Conservation (phyloP, 371 early-diverging fungal species). For the Fennellomyces sp. region DNA sequence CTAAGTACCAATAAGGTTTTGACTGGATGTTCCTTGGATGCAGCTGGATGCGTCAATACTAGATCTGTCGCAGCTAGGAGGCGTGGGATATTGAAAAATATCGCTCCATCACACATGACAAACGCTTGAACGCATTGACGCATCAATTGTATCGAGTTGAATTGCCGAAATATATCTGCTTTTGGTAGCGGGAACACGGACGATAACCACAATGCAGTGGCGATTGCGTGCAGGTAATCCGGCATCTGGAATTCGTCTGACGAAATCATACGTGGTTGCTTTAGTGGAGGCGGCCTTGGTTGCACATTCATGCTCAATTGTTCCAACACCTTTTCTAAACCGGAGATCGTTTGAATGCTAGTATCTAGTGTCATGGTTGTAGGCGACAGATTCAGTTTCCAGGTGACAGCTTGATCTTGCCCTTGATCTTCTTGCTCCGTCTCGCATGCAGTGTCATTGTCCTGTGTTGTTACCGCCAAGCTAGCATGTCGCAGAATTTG, state of each 20-base stretch:
- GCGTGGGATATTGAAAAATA: slow-evolving; percentile 36
- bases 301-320: slow-evolving; percentile 42
- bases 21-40: slow-evolving; percentile 30
- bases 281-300: slow-evolving; percentile 27
- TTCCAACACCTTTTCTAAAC: slow-evolving; percentile 48
- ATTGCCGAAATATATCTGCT: slow-evolving; percentile 25
- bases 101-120: slow-evolving; percentile 40
- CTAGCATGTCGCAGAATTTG: slow-evolving; percentile 20
- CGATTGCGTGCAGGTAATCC: slow-evolving; percentile 22
- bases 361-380: slow-evolving; percentile 50
- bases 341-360: slow-evolving; percentile 46
- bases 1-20: slow-evolving; percentile 39
- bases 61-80: slow-evolving; percentile 34
- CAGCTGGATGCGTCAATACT: slow-evolving; percentile 31
- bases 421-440: not conserved
- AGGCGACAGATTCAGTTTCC: slow-evolving; percentile 46
- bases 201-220: slow-evolving; percentile 23
- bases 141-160: slow-evolving; percentile 43
- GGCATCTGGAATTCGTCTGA: slow-evolving; percentile 18
- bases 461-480: slow-evolving; percentile 6
- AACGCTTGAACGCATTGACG: slow-evolving; percentile 44
- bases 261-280: slow-evolving; percentile 2
- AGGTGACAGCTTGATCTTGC: slow-evolving; percentile 34
- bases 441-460: not conserved
- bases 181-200: slow-evolving; percentile 12